These are phyloP conservation scores for Pseudoneurospora amorphoporcata DNA, from an alignment of 495 filamentous ascomycete species.

Conservation along the genomic window DNA sequence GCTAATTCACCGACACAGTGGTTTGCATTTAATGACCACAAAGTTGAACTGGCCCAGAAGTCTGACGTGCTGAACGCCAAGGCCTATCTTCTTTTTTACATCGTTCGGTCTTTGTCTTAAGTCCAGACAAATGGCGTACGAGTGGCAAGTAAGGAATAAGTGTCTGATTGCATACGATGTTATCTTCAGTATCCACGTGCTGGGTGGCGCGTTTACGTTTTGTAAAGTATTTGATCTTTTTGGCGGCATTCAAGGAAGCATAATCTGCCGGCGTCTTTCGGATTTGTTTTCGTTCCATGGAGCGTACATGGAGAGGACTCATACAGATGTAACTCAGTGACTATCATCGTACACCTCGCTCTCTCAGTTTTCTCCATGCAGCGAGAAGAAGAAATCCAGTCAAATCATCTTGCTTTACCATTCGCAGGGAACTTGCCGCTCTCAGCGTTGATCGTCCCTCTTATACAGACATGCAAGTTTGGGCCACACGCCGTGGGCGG, in stretches of 20 bases:
- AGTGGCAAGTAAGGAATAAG: not conserved
- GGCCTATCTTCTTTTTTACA: constrained; percentile 85
- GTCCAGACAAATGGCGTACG: not conserved
- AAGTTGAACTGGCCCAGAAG: constrained; percentile 68
- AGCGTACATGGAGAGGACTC: not conserved
- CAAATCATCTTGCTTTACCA: too few species aligned
- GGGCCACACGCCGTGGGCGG: not conserved
- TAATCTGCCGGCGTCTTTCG: not conserved
- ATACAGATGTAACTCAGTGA: not conserved
- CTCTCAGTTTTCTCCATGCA: too few species aligned
- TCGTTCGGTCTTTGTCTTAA: constrained; percentile 48
- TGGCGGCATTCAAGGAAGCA: not conserved
- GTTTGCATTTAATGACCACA: constrained; percentile 88
- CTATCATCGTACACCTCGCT: too few species aligned
- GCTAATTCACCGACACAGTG: constrained; percentile 41
- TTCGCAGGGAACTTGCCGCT: too few species aligned
- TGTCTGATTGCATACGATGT: not conserved
- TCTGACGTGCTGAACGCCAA: constrained; percentile 70
- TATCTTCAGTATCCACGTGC: not conserved
- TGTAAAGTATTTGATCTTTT: not conserved
- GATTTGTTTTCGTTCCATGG: not conserved
- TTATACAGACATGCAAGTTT: not conserved
- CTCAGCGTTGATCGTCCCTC: too few species aligned
- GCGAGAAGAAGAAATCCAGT: too few species aligned
- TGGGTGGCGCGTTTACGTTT: not conserved